Evolutionary conservation across 352 stramenopile genomes (phyloP), one percentile per base, ranked within the genome.

Genomic region (Globisporangium spiculum): DNA sequence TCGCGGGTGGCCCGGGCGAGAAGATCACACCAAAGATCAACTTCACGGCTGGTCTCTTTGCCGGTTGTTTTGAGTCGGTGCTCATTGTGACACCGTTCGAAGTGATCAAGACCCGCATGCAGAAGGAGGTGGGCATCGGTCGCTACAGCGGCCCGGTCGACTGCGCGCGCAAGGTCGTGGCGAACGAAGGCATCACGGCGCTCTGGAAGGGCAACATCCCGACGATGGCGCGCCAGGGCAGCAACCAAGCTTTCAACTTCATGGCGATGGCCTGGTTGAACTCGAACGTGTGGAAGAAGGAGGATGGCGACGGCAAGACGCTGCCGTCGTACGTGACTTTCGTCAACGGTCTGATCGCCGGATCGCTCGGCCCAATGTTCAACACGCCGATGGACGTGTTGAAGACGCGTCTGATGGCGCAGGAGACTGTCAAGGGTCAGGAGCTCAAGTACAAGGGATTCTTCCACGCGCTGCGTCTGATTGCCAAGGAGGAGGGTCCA

Each of bases 171-270:
- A 83, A 98, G 38, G 89, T 99, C 62, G 81, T 98, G 3, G 76
- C 77, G 54, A 97, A 99, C 74, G 97, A 99, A 79, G 97, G 96
- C 36, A 55, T 96, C 48, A 81, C 86, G 41, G 96, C 96, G 60
- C 80, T 99, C 54, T 99, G 98, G 86, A 99, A 99, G 75, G 91
- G 91, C 60, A 94, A 97, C 67, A 75, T 98, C 20, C 97, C 97
- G 18, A 99, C 97, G 16, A 98, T 99, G 90, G 80, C 98, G 53
- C 88, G 97, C 48, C 97, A 99, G 79, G 97, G 97, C 36, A 98
- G 89, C 74, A 99, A 99, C 86, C 97, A 99, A 77, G 97, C 96
- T 6, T 98, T 99, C 67, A 99, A 99, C 83, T 99, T 99, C 75
- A 98, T 98, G 69, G 91, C 82, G 10, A 99, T 96, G 61, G 87